Evolutionary conservation across 257 asterid species (phyloP).

Genomic region (Asclepias syriaca): DNA sequence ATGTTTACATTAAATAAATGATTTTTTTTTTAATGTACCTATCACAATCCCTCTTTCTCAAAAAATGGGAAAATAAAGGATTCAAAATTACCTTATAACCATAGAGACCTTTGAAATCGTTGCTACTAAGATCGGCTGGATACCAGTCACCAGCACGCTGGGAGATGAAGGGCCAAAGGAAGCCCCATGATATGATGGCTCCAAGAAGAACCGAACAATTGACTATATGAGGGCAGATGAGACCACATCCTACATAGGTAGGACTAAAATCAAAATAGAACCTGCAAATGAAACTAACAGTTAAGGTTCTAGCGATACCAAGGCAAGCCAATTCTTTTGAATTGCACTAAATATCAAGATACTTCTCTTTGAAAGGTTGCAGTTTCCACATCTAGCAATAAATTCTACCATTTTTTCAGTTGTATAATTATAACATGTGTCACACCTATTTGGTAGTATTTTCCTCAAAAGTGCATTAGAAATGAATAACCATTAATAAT

Average conservation of each 20-base stretch:
- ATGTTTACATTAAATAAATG: constrained; percentile 1
- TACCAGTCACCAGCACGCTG: constrained; percentile 82
- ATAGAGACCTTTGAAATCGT: constrained; percentile 89
- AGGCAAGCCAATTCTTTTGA: background rate
- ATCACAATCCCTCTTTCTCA: background rate
- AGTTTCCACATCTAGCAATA: background rate
- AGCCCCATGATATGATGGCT: constrained; percentile 93
- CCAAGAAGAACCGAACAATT: constrained; percentile 91
- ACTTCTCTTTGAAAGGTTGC: background rate
- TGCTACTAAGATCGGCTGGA: constrained; percentile 85
- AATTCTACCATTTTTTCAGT: background rate
- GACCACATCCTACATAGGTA: constrained; percentile 93
- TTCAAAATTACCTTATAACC: constrained; percentile 66
- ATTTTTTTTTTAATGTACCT: background rate
- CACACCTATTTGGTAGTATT: background rate
- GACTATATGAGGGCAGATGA: constrained; percentile 93
- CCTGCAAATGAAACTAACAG: constrained; percentile 45
- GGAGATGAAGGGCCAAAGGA: constrained; percentile 90
- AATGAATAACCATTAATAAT: background rate
- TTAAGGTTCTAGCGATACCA: constrained; percentile 21
- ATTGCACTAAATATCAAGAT: background rate
- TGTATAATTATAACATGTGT: background rate
- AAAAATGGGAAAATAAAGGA: background rate
- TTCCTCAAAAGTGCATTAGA: background rate
- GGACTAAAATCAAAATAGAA: constrained; percentile 97